A percentile compares a stretch with the other conserved stretches of the same genome.
Evolutionary conservation across 345 rosid genomes (phyloP).

Genomic region (Jatropha curcas): DNA sequence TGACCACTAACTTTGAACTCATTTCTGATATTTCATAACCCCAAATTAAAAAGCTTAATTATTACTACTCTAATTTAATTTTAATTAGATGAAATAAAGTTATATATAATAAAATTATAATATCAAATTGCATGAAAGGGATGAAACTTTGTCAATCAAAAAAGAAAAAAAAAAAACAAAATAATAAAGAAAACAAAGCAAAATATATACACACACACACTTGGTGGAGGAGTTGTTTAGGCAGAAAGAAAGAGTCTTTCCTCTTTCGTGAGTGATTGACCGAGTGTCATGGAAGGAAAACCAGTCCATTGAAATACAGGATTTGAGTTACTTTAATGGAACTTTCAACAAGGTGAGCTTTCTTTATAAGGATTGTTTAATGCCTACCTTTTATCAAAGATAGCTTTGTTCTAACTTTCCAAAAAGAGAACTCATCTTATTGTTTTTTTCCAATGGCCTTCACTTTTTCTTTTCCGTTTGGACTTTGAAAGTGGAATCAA

Average conservation of each 20-base stretch:
- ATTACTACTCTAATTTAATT: too few species aligned
- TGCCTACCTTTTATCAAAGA: constrained; percentile 22
- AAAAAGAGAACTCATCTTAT: constrained; percentile 14
- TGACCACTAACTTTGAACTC: too few species aligned
- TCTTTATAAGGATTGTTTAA: constrained; percentile 2
- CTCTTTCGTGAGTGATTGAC: too few species aligned
- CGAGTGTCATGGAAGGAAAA: neutral
- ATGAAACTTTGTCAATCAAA: too few species aligned
- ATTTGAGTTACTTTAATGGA: neutral
- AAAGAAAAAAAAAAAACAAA: too few species aligned
- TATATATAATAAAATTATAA: too few species aligned
- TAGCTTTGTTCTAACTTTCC: constrained; percentile 24
- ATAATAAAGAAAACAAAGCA: too few species aligned
- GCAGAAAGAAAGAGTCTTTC: neutral
- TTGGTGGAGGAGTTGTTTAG: neutral
- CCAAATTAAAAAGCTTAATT: too few species aligned
- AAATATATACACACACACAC: too few species aligned
- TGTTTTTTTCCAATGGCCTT: neutral
- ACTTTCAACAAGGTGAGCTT: neutral
- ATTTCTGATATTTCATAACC: too few species aligned
- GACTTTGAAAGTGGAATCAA: constrained; percentile 15
- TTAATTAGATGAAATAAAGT: too few species aligned
- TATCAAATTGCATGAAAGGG: too few species aligned
- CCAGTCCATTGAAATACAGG: neutral
- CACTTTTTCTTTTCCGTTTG: constrained; percentile 6